These are phyloP conservation scores for Heimioporus sp. DNA, from an alignment of 768 basidiomycete genomes.

Conservation along the genomic window DNA sequence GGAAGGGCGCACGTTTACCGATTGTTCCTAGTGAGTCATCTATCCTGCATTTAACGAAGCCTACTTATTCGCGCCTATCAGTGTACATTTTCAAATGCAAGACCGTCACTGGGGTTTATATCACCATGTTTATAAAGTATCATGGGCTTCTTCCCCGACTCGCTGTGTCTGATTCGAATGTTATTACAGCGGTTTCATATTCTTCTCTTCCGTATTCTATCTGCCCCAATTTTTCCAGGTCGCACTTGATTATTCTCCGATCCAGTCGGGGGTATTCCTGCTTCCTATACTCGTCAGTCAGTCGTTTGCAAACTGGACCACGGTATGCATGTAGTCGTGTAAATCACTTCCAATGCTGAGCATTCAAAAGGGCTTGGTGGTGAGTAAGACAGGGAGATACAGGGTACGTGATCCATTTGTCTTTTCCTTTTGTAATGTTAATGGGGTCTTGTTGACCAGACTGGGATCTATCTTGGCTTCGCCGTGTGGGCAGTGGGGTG, in stretches of 20 bases:
- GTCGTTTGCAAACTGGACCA: slow-evolving; percentile 53
- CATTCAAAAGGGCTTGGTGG: slow-evolving; percentile 49
- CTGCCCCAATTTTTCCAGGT: slow-evolving; percentile 78
- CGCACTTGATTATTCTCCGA: slow-evolving; percentile 62
- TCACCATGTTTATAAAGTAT: slow-evolving; percentile 67
- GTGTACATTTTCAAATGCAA: slow-evolving; percentile 70
- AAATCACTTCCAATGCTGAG: background rate
- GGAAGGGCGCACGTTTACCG: slow-evolving; percentile 65
- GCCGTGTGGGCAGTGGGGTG: slow-evolving; percentile 66
- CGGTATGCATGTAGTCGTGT: slow-evolving; percentile 36
- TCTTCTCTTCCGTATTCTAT: slow-evolving; percentile 66
- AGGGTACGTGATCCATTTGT: slow-evolving; percentile 32
- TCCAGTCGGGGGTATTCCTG: slow-evolving; percentile 62
- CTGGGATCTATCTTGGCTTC: slow-evolving; percentile 55
- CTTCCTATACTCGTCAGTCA: slow-evolving; percentile 69
- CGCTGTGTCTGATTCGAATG: background rate
- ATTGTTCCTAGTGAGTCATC: slow-evolving; percentile 62
- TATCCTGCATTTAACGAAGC: background rate
- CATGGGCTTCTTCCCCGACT: slow-evolving; percentile 8
- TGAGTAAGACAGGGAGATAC: slow-evolving; percentile 65
- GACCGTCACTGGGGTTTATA: slow-evolving; percentile 67
- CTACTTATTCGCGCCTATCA: slow-evolving; percentile 19
- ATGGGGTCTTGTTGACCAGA: background rate
- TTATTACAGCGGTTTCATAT: slow-evolving; percentile 49
- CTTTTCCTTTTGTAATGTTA: background rate